phyloP scores from a whole-genome alignment of 306 rosid species.

The Hippophae gyantsensis region DNA sequence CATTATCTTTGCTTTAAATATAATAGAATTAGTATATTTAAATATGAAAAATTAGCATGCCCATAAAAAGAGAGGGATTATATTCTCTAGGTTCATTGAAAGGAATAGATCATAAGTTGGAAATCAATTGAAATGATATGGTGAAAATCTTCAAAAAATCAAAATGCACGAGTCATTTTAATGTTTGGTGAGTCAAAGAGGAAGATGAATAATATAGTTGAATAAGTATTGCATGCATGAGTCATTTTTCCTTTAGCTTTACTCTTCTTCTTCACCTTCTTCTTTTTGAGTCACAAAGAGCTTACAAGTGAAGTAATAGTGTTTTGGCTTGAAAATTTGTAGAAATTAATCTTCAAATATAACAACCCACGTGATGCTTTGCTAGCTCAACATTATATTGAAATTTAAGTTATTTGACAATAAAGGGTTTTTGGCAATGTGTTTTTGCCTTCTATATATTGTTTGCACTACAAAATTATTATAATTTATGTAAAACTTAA shows the following conservation, averaged over 20 bases:
- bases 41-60: no score
- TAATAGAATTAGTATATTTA: conserved; percentile 1
- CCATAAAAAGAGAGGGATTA: no score
- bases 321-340: conserved; percentile 20
- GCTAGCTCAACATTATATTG: conserved; percentile 22
- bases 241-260: conserved; percentile 10
- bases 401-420: conserved; percentile 16
- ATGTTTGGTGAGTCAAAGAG: not conserved
- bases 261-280: conserved; percentile 19
- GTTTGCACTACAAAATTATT: conserved; percentile 26
- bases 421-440: conserved; percentile 8
- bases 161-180: no score
- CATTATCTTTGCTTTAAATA: not conserved
- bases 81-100: no score
- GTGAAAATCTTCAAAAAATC: no score
- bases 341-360: conserved; percentile 18
- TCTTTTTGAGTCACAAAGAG: conserved; percentile 8
- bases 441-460: conserved; percentile 43
- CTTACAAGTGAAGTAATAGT: conserved; percentile 31
- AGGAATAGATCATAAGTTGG: no score
- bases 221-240: conserved; percentile 5
- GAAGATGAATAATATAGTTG: conserved; percentile 23
- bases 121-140: no score
- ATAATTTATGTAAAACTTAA: no score
- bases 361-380: conserved; percentile 36